phyloP scores from a whole-genome alignment of 371 early-diverging fungal species.

The Mucor plumbeus region DNA sequence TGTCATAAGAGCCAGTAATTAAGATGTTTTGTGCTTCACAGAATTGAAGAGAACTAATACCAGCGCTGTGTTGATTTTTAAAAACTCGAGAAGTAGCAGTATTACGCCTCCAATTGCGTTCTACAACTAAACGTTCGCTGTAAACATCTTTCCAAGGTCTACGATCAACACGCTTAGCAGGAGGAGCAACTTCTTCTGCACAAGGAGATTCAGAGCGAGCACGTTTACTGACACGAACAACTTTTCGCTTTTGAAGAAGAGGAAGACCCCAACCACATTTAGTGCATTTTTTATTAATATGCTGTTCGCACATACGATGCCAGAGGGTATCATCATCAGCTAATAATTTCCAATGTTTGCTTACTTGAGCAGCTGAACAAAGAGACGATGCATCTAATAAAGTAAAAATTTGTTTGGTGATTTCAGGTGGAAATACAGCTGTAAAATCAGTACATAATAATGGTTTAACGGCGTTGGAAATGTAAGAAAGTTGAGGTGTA shows the following conservation, averaged over 20 bases:
- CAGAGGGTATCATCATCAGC: slow-evolving; percentile 92
- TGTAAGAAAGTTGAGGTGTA: slow-evolving; percentile 55
- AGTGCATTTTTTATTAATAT: slow-evolving; percentile 92
- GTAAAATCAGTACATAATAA: slow-evolving; percentile 73
- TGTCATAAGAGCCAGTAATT: slow-evolving; percentile 85
- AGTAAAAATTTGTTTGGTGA: slow-evolving; percentile 79
- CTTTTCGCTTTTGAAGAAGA: slow-evolving; percentile 59
- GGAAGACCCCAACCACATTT: slow-evolving; percentile 97
- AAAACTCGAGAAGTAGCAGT: slow-evolving; percentile 49
- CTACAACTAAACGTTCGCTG: slow-evolving; percentile 79
- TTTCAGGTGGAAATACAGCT: slow-evolving; percentile 73
- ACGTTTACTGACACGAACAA: slow-evolving; percentile 24
- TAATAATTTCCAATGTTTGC: slow-evolving; percentile 73
- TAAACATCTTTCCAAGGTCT: slow-evolving; percentile 86
- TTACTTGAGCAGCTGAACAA: slow-evolving; percentile 89
- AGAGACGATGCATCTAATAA: slow-evolving; percentile 91
- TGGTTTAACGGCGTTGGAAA: slow-evolving; percentile 45
- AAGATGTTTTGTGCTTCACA: slow-evolving; percentile 75
- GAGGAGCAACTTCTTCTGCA: slow-evolving; percentile 9
- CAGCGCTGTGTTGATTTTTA: slow-evolving; percentile 73
- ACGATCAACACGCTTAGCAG: slow-evolving; percentile 31
- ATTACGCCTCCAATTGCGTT: slow-evolving; percentile 84
- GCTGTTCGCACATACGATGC: slow-evolving; percentile 96
- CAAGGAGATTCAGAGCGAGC: slow-evolving; percentile 5
- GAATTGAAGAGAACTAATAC: slow-evolving; percentile 81